A percentile compares a stretch with the other conserved stretches of the same genome.
phyloP scores from a whole-genome alignment of 306 rosid species.

The Abrus pulchellus region DNA sequence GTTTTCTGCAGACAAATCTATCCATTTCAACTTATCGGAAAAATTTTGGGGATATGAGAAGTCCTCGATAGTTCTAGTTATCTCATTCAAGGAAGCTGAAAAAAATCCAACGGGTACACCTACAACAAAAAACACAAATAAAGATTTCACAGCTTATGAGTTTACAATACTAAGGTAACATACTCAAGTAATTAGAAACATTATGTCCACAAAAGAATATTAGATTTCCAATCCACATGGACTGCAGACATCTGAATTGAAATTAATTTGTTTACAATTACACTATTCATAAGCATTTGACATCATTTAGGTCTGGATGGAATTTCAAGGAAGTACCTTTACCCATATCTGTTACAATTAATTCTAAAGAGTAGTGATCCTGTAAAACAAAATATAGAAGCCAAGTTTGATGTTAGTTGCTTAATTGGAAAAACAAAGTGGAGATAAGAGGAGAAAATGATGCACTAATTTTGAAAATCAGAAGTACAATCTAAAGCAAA shows the following conservation, averaged over 20 bases:
- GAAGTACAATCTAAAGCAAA: neutral
- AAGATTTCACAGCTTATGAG: conserved; percentile 2
- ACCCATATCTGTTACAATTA: conserved; percentile 84
- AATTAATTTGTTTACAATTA: conserved; percentile 26
- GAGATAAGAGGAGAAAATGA: neutral
- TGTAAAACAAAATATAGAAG: conserved; percentile 53
- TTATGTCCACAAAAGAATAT: neutral
- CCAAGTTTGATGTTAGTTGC: conserved; percentile 44
- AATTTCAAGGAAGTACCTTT: conserved; percentile 66
- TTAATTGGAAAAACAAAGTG: conserved; percentile 33
- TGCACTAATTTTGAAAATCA: conserved; percentile 17
- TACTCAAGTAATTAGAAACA: conserved; percentile 34
- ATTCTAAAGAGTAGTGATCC: conserved; percentile 76
- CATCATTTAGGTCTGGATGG: conserved; percentile 40
- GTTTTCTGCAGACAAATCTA: conserved; percentile 68
- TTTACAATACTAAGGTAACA: conserved; percentile 26
- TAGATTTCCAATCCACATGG: neutral
- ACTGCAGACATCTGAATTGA: conserved; percentile 21
- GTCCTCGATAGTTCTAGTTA: conserved; percentile 65
- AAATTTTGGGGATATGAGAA: conserved; percentile 53
- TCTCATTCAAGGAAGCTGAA: conserved; percentile 78
- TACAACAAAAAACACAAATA: conserved; percentile 50
- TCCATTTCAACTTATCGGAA: conserved; percentile 60
- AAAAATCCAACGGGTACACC: conserved; percentile 84
- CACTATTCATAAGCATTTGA: neutral